Evolutionary conservation across 495 filamentous ascomycete species (phyloP), one percentile per base, ranked within the genome.

Genomic region (Pseudotulostoma volvatum): DNA sequence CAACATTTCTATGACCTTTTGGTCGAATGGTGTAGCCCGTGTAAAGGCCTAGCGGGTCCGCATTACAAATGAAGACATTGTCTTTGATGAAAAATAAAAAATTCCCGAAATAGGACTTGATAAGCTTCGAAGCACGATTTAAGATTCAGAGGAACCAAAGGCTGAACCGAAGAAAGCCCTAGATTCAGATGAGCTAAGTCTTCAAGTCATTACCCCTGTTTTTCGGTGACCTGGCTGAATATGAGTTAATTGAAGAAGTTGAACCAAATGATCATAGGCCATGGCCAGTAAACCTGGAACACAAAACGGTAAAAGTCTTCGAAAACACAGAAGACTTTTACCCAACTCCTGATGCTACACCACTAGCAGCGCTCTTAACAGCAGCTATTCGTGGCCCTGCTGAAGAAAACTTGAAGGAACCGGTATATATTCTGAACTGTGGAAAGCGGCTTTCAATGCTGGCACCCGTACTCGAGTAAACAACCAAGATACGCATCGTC

Each of bases 41-140:
- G n/a, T n/a, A n/a, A n/a, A n/a, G n/a, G n/a, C n/a, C n/a, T n/a
- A n/a, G n/a, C n/a, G n/a, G n/a, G n/a, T n/a, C n/a, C n/a, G n/a
- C n/a, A n/a, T n/a, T n/a, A n/a, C n/a, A n/a, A 14, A 43, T 30
- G 3, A 32, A 39, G 15, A 40, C 36, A 25, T 14, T 38, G 18
- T 45, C 25, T 20, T 43, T 41, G 39, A 17, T 20, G 18, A 37
- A 37, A 4, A 15, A 18, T 55, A 59, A 20, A 57, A 59, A 42
- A 54, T 56, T 32, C 37, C 56, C 13, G 36, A 58, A 7, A 28
- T 28, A 28, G 23, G 11, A 5, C 23, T 5, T 11, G 23, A 28
- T 28, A 11, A 28, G 23, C 23, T 28, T 28, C 23, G 23, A 11
- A 28, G 23, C 11, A 28, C 23, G 23, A 28, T 28, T 28, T 11